These are phyloP conservation scores for Penicillium paxilli DNA, from an alignment of 495 filamentous ascomycete species.

Conservation along the genomic window DNA sequence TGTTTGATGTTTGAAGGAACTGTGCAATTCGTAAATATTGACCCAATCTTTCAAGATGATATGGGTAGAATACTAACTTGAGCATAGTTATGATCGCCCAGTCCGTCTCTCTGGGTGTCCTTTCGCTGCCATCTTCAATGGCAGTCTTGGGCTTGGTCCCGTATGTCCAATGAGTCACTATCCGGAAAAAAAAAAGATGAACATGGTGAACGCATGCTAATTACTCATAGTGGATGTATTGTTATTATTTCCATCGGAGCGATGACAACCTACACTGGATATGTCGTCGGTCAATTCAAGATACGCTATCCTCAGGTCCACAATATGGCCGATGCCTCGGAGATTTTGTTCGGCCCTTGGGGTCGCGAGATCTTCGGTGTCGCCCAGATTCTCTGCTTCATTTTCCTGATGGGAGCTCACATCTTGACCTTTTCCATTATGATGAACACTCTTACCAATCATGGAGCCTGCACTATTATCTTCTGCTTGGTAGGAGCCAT, in stretches of 20 bases:
- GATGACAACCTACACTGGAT: conserved; percentile 42
- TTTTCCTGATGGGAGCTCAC: conserved; percentile 74
- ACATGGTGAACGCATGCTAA: background rate
- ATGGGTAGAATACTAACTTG: background rate
- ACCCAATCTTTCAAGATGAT: background rate
- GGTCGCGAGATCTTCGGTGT: conserved; percentile 63
- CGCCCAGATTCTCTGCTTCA: conserved; percentile 61
- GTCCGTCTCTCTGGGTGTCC: conserved; percentile 60
- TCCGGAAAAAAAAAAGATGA: background rate
- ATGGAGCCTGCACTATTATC: conserved; percentile 66
- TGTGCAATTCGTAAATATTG: conserved; percentile 26
- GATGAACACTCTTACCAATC: conserved; percentile 63
- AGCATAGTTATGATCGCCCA: conserved; percentile 58
- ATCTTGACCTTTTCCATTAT: conserved; percentile 72
- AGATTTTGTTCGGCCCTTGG: conserved; percentile 61
- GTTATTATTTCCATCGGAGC: conserved; percentile 58
- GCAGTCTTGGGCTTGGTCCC: conserved; percentile 63
- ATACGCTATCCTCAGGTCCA: conserved; percentile 25
- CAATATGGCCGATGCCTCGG: conserved; percentile 64
- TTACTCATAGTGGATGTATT: conserved; percentile 20
- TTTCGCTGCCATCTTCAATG: conserved; percentile 59
- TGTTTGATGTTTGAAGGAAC: conserved; percentile 17
- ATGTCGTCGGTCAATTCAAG: conserved; percentile 26
- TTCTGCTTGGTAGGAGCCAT: conserved; percentile 45
- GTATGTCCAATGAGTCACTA: conserved; percentile 17